Conservation (phyloP, 805 yeast species). For the Yamadazyma phyllophila region DNA sequence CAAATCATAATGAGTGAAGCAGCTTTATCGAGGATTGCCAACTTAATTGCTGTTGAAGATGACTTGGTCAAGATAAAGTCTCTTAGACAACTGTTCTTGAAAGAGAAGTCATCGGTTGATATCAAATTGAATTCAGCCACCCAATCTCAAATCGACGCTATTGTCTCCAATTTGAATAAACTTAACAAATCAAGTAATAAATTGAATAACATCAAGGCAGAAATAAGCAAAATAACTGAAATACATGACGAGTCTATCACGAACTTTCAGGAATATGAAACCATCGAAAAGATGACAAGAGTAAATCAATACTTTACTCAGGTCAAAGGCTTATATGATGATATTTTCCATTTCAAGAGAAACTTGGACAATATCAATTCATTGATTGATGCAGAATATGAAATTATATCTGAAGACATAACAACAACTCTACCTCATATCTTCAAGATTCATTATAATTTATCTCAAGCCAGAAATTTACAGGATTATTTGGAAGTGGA, state of each 20-base stretch:
- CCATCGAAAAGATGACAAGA: slow-evolving; percentile 63
- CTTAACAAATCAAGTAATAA: slow-evolving; percentile 45
- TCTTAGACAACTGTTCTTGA: slow-evolving; percentile 53
- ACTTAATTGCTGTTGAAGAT: slow-evolving; percentile 42
- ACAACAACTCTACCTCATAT: slow-evolving; percentile 52
- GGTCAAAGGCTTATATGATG: slow-evolving; percentile 62
- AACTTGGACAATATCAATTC: slow-evolving; percentile 50
- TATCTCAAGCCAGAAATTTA: slow-evolving; percentile 73
- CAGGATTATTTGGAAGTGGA: slow-evolving; percentile 68
- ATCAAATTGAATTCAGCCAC: slow-evolving; percentile 70
- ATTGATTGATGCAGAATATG: slow-evolving; percentile 47
- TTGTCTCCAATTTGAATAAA: slow-evolving; percentile 50
- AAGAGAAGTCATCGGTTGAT: slow-evolving; percentile 75
- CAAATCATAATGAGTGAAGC: slow-evolving; percentile 34
- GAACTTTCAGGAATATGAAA: slow-evolving; percentile 63
- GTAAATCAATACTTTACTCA: slow-evolving; percentile 71
- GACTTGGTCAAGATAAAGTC: slow-evolving; percentile 55
- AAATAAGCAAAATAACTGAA: slow-evolving; percentile 44
- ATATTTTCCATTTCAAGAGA: slow-evolving; percentile 54
- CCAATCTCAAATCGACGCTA: slow-evolving; percentile 58
- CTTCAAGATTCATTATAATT: slow-evolving; percentile 63
- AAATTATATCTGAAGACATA: slow-evolving; percentile 32
- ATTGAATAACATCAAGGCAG: slow-evolving; percentile 35
- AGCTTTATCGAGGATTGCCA: slow-evolving; percentile 39
- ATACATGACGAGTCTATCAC: slow-evolving; percentile 56